Base-by-base conservation (phyloP, 2,329 filamentous ascomycete species). In the Capronia coronata region DNA sequence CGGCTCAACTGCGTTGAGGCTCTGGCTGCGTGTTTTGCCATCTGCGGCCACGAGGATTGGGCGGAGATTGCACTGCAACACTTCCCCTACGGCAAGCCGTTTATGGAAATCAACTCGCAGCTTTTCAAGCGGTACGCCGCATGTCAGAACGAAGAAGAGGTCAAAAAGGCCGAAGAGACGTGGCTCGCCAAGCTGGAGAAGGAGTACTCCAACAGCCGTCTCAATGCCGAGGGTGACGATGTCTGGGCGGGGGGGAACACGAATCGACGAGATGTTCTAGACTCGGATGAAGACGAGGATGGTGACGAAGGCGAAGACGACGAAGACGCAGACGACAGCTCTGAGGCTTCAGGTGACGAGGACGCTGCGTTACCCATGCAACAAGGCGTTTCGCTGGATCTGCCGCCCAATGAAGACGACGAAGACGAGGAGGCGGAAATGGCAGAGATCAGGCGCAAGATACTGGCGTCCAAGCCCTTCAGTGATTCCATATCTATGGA, bases 1-100 rank as follows among this genome's bases (percentile, higher is more conserved):
- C 77, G 90, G 47, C 68, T 98, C 55, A 98, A 98, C 68, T 98
- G 93, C 62, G 93, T 89, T 23, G 93, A 98, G 72, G 93, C 93
- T 2, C 74, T 98, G 40, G 93, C 89, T 0, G 91, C 93, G 2
- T 87, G 87, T 18, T 98, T 94, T 64, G 87, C 79, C 62, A 98
- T 98, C 57, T 97, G 91, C 61, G 88, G 93, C 3, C 87, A 93
- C 62, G 67, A 78, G 5, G 91, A 96, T 43, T 98, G 93, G 93
- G 91, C 93, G 0, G 81, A 85, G 63, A 79, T 87, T 55, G 81
- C 94, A 1, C 70, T 98, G 22, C 79, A 80, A 56, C 85, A 87
- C 1, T 98, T 98, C 63, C 83, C 83, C 2, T 98, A 98, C 64
- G 93, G 93, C 0, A 72, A 82, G 50, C 83, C 87, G 0, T 98